Conservation (phyloP, 2,329 filamentous ascomycete species). For the Phyllosticta paracitricarpa region DNA sequence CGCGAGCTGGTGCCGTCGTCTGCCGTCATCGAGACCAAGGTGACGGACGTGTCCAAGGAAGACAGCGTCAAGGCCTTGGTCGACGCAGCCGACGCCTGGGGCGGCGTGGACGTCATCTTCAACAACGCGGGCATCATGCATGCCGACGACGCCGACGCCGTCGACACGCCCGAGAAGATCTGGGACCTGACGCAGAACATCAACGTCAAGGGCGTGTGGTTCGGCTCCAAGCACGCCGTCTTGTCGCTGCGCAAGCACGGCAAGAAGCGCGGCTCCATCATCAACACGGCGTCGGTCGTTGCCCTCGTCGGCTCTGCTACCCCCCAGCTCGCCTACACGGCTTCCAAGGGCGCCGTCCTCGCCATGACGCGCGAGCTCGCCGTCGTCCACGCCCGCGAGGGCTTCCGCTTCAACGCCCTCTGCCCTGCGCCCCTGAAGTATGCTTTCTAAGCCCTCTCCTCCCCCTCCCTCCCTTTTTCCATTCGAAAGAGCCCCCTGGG, state of each 20-base stretch:
- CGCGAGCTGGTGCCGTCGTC: conserved; percentile 58
- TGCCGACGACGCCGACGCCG: conserved; percentile 52
- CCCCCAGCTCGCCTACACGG: conserved; percentile 85
- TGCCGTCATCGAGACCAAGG: conserved; percentile 49
- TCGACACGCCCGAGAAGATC: conserved; percentile 78
- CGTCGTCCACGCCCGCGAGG: conserved; percentile 83
- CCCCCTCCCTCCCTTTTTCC: background rate
- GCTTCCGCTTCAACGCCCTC: conserved; percentile 80
- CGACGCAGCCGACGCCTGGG: conserved; percentile 68
- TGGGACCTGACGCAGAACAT: conserved; percentile 91
- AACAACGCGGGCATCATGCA: conserved; percentile 99
- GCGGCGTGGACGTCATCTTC: conserved; percentile 85
- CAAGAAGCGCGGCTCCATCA: conserved; percentile 72
- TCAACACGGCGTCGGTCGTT: conserved; percentile 87
- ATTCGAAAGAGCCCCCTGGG: background rate
- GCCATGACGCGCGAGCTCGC: conserved; percentile 84
- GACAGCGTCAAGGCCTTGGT: conserved; percentile 65
- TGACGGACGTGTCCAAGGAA: conserved; percentile 81
- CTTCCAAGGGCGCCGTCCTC: conserved; percentile 84
- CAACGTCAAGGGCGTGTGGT: conserved; percentile 99
- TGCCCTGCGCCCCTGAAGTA: conserved; percentile 84
- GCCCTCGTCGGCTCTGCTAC: conserved; percentile 80
- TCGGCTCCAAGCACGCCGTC: conserved; percentile 83
- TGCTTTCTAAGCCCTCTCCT: conserved; percentile 12
- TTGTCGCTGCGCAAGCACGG: conserved; percentile 67